A percentile compares a stretch with the other conserved stretches of the same genome.
Conservation (phyloP, 23 red algal genomes). For the Gracilaria vermiculophylla region DNA sequence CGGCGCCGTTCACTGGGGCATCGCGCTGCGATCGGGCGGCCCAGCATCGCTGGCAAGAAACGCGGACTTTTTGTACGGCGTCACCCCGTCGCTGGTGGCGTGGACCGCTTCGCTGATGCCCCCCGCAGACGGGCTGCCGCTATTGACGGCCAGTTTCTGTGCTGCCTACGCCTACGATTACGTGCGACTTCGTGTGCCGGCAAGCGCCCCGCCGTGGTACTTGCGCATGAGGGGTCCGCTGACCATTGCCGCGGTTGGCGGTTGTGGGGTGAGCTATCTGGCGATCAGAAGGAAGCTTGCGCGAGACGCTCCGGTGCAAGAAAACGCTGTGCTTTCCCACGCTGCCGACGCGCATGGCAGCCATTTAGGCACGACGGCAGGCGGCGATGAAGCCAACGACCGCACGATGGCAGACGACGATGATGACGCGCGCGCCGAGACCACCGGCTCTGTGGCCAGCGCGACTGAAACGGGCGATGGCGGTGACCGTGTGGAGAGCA, state of each 20-base stretch:
- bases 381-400: no score
- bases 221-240: slow-evolving; percentile 14
- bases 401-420: no score
- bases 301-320: neutral
- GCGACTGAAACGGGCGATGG: neutral
- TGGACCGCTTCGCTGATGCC: slow-evolving; percentile 9
- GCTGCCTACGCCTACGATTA: slow-evolving; percentile 30
- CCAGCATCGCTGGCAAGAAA: neutral
- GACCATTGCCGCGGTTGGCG: slow-evolving; percentile 40
- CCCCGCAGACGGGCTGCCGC: slow-evolving; percentile 16
- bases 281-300: neutral
- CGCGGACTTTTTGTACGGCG: slow-evolving; percentile 32
- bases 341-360: no score
- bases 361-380: no score
- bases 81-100: slow-evolving; percentile 37
- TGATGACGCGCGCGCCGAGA: no score
- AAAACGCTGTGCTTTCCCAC: neutral
- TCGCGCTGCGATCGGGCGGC: slow-evolving; percentile 3
- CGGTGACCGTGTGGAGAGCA: neutral
- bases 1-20: slow-evolving; percentile 75
- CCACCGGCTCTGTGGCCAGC: no score
- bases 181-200: slow-evolving; percentile 7
- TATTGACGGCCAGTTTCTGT: slow-evolving; percentile 27
- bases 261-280: slow-evolving; percentile 27
- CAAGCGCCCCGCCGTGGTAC: slow-evolving; percentile 32